Conservation (phyloP, 1,139 yeast species). For the Blastobotrys serpentis region DNA sequence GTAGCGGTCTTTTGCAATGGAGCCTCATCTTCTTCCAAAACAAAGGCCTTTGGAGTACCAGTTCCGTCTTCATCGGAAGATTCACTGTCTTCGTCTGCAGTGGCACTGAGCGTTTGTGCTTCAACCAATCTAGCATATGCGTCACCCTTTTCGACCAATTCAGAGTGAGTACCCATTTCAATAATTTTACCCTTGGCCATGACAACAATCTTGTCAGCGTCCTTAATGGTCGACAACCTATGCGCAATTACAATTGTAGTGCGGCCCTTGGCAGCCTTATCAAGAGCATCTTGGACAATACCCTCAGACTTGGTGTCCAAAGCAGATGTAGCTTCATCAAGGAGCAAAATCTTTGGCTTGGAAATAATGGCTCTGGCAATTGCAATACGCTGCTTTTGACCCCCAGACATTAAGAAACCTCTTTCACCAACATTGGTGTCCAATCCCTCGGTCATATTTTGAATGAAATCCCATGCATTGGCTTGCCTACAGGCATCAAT, state of each 20-base stretch:
- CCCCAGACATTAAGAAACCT: conserved; percentile 64
- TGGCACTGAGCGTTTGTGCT: conserved; percentile 14
- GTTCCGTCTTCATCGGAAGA: conserved; percentile 13
- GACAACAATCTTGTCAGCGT: conserved; percentile 46
- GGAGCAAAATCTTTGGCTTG: conserved; percentile 58
- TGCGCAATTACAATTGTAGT: conserved; percentile 81
- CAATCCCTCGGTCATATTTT: conserved; percentile 41
- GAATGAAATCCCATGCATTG: conserved; percentile 44
- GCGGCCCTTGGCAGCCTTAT: conserved; percentile 58
- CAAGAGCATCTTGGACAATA: conserved; percentile 51
- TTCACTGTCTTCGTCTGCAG: conserved; percentile 5
- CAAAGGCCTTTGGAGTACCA: conserved; percentile 10
- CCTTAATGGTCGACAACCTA: conserved; percentile 67
- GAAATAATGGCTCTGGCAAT: conserved; percentile 77
- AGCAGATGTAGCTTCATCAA: conserved; percentile 83
- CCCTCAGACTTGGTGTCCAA: conserved; percentile 68
- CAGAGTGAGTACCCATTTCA: conserved; percentile 45
- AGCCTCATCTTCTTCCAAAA: conserved; percentile 10
- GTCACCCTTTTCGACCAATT: conserved; percentile 37
- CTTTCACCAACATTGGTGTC: conserved; percentile 60
- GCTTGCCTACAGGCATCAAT: conserved; percentile 42
- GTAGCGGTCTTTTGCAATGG: conserved; percentile 15
- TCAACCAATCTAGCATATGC: conserved; percentile 30
- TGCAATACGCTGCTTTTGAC: conserved; percentile 88
- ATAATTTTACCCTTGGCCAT: conserved; percentile 43